A percentile compares a stretch with the other conserved stretches of the same genome.
phyloP scores from a whole-genome alignment of 352 stramenopile genomes.

The Aphanomyces stellatus region DNA sequence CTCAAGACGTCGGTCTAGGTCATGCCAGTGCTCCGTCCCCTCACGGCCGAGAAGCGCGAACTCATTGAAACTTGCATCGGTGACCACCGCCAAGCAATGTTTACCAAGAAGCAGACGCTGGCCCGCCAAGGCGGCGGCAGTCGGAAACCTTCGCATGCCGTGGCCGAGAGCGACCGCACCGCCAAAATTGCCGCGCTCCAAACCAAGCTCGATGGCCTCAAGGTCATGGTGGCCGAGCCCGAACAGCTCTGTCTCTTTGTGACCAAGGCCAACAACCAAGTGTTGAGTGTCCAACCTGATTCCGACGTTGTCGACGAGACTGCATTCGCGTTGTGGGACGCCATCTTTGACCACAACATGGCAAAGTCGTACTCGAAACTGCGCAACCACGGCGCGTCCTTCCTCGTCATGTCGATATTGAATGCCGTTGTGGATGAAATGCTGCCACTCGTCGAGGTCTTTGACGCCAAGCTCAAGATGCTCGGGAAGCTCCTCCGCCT shows the following conservation, averaged over 20 bases:
- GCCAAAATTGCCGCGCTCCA: conserved; percentile 31
- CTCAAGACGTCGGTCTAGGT: background rate
- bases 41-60: background rate
- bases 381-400: conserved; percentile 55
- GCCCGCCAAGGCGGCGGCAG: conserved; percentile 29
- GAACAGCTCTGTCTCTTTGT: conserved; percentile 72
- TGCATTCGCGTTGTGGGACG: conserved; percentile 1
- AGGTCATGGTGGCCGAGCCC: conserved; percentile 51
- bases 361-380: conserved; percentile 77
- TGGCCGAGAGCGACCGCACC: conserved; percentile 29
- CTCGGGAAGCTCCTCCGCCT: conserved; percentile 47
- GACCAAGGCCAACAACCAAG: conserved; percentile 33
- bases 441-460: conserved; percentile 61
- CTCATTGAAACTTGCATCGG: background rate
- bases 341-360: conserved; percentile 21
- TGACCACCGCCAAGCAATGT: background rate
- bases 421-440: conserved; percentile 76
- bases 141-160: too few species aligned
- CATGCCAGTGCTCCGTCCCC: background rate
- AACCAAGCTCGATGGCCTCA: conserved; percentile 43
- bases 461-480: conserved; percentile 64
- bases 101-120: background rate
- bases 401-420: conserved; percentile 73
- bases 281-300: conserved; percentile 52
- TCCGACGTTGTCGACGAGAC: conserved; percentile 19